A percentile compares a stretch with the other conserved stretches of the same genome.
phyloP scores from a whole-genome alignment of 441 rosid species.

The Theobroma grandiflorum region DNA sequence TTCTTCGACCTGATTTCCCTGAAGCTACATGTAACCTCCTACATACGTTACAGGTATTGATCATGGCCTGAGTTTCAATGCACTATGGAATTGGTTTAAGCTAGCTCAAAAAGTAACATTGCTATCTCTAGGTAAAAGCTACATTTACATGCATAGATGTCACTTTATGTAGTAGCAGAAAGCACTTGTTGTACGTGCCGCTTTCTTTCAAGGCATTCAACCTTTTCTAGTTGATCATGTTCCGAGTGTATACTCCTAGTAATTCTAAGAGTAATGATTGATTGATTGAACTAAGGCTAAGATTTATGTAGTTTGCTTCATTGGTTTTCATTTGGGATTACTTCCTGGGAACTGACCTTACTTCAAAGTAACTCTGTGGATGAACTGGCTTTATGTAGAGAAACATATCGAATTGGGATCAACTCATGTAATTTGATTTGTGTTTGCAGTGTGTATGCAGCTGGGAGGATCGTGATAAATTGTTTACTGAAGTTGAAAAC shows the following conservation, averaged over 20 bases:
- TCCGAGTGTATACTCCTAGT: background rate
- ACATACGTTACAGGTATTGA: conserved; percentile 87
- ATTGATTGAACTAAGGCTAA: conserved; percentile 2
- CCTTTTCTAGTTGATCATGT: conserved; percentile 4
- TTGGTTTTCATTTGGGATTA: background rate
- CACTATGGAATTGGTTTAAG: background rate
- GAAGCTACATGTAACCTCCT: conserved; percentile 99
- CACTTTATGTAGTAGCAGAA: background rate
- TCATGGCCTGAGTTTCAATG: background rate
- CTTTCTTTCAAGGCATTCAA: conserved; percentile 8
- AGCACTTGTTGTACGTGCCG: background rate
- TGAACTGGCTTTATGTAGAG: background rate
- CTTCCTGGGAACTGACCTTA: background rate
- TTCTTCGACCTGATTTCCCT: conserved; percentile 90
- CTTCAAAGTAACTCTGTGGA: background rate
- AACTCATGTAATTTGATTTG: conserved; percentile 17
- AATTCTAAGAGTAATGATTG: conserved; percentile 3
- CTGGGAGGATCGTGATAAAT: conserved; percentile 97
- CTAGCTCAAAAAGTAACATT: background rate
- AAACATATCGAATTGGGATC: background rate
- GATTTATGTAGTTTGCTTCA: conserved; percentile 8
- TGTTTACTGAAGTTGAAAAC: conserved; percentile 90
- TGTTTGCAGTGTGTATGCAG: conserved; percentile 78
- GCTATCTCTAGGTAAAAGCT: background rate
- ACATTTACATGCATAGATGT: background rate